Evolutionary conservation across 164 flowering plant species (phyloP).

Genomic region (Stephania japonica): DNA sequence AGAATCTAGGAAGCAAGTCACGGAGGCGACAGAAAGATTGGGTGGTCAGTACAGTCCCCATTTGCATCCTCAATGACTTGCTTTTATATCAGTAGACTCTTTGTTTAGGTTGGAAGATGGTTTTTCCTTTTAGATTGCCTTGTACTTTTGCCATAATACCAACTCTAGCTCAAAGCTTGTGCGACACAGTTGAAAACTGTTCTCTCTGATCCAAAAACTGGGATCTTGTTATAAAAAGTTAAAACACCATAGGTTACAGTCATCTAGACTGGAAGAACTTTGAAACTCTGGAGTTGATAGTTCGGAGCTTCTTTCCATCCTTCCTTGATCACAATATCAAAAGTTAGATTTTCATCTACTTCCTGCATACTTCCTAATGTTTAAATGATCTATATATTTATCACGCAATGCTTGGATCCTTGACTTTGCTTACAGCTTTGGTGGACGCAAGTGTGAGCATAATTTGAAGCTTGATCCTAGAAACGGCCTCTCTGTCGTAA

Average conservation of each 20-base stretch:
- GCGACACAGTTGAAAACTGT: neutral
- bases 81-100: slow-evolving; percentile 76
- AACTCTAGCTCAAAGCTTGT: neutral
- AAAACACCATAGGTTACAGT: neutral
- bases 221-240: neutral
- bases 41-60: slow-evolving; percentile 89
- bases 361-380: neutral
- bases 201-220: neutral
- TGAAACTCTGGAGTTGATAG: neutral
- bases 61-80: slow-evolving; percentile 91
- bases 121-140: neutral
- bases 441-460: slow-evolving; percentile 83
- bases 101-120: neutral
- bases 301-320: neutral
- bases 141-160: neutral
- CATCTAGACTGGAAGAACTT: neutral
- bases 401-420: slow-evolving; percentile 19
- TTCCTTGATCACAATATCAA: neutral
- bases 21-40: slow-evolving; percentile 82
- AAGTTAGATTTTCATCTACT: neutral
- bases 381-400: neutral
- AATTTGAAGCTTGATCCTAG: slow-evolving; percentile 75
- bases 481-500: slow-evolving; percentile 72
- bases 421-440: slow-evolving; percentile 63
- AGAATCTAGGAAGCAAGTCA: slow-evolving; percentile 94